Percentiles rank a stretch among this genome's conserved stretches.
phyloP scores from a whole-genome alignment of 2,329 filamentous ascomycete species.

The Fusarium sp. region DNA sequence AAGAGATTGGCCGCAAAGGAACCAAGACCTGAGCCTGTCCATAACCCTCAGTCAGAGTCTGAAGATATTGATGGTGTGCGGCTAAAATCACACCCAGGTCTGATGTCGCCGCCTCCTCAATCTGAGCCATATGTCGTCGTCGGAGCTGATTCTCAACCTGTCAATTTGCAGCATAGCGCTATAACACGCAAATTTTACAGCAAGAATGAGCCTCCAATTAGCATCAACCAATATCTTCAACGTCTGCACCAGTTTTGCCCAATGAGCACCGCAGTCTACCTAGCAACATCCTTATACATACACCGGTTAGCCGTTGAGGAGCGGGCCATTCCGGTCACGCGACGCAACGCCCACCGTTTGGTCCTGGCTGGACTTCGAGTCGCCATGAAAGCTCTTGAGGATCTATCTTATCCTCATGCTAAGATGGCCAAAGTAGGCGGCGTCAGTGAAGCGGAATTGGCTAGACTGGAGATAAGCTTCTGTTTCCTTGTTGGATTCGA shows the following conservation, averaged over 20 bases:
- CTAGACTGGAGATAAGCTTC: conserved; percentile 88
- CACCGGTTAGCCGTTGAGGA: conserved; percentile 83
- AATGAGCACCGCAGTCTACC: conserved; percentile 92
- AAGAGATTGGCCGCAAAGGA: conserved; percentile 41
- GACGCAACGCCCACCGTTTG: conserved; percentile 86
- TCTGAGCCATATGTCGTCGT: conserved; percentile 70
- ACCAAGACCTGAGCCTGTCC: conserved; percentile 10
- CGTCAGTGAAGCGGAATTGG: conserved; percentile 84
- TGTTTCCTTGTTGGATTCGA: conserved; percentile 90
- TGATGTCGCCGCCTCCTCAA: conserved; percentile 44
- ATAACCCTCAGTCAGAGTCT: conserved; percentile 13
- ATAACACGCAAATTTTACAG: conserved; percentile 95
- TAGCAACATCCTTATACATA: conserved; percentile 90
- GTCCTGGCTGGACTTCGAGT: conserved; percentile 86
- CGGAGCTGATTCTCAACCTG: conserved; percentile 77
- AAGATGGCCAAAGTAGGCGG: conserved; percentile 90
- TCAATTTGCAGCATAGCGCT: conserved; percentile 83
- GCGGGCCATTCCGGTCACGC: conserved; percentile 82
- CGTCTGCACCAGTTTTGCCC: conserved; percentile 92
- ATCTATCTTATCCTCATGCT: conserved; percentile 86
- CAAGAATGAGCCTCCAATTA: conserved; percentile 85
- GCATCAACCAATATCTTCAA: conserved; percentile 84
- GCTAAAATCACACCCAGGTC: conserved; percentile 57
- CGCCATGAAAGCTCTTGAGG: conserved; percentile 95
- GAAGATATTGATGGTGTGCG: conserved; percentile 67